phyloP scores from a whole-genome alignment of 768 basidiomycete genomes.

The Auricularia auricula-judae region DNA sequence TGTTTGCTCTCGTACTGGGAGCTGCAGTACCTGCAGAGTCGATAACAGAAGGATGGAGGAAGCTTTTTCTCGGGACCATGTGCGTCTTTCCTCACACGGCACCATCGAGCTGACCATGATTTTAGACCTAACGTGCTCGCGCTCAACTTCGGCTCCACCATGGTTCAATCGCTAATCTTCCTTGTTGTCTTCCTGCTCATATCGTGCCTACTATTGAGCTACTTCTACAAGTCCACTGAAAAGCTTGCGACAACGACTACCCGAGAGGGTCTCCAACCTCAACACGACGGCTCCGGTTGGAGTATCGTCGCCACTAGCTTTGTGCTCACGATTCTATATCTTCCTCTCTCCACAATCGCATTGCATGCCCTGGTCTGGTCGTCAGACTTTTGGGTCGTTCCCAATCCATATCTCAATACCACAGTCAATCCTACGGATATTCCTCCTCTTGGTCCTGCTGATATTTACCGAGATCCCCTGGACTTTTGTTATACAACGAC shows the following conservation, averaged over 20 bases:
- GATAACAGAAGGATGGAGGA: constrained; percentile 40
- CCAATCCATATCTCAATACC: constrained; percentile 55
- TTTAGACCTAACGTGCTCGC: constrained; percentile 62
- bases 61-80: constrained; percentile 59
- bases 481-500: constrained; percentile 78
- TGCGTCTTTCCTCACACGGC: constrained; percentile 21
- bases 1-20: constrained; percentile 58
- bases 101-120: constrained; percentile 5
- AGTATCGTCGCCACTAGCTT: constrained; percentile 53
- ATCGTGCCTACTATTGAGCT: constrained; percentile 41
- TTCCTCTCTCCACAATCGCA: constrained; percentile 69
- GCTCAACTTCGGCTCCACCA: constrained; percentile 55
- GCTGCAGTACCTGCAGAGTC: constrained; percentile 39
- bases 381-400: constrained; percentile 60
- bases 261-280: constrained; percentile 42
- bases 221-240: constrained; percentile 41
- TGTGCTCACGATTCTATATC: constrained; percentile 54
- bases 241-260: constrained; percentile 33
- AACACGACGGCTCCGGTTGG: constrained; percentile 32
- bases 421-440: constrained; percentile 39
- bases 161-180: constrained; percentile 48
- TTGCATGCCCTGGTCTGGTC: constrained; percentile 71
- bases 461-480: constrained; percentile 46
- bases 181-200: constrained; percentile 48
- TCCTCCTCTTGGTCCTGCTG: constrained; percentile 42